Evolutionary conservation across 2,329 filamentous ascomycete species (phyloP).

Genomic region (Penicillium sp.): DNA sequence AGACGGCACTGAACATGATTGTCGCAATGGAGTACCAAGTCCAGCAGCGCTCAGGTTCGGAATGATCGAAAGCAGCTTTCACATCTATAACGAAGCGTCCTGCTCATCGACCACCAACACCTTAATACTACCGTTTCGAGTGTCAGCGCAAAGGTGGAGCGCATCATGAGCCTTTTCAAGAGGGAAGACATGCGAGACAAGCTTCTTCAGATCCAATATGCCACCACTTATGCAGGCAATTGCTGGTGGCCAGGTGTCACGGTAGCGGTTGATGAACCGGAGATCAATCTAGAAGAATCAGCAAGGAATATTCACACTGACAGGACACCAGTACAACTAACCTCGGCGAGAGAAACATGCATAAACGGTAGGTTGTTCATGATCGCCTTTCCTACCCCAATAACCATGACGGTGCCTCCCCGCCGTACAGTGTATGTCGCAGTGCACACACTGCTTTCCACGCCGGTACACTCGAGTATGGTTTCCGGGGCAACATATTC

Average conservation of each 20-base stretch:
- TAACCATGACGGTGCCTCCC: conserved; percentile 62
- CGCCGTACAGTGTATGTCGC: conserved; percentile 58
- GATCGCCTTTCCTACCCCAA: conserved; percentile 61
- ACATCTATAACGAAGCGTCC: conserved; percentile 22
- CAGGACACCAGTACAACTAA: conserved; percentile 12
- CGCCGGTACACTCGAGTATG: conserved; percentile 65
- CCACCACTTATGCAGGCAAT: conserved; percentile 61
- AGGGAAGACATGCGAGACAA: conserved; percentile 64
- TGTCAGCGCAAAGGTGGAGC: conserved; percentile 54
- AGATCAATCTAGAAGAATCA: conserved; percentile 57
- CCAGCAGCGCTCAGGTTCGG: not conserved
- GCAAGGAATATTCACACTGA: not conserved
- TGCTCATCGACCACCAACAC: conserved; percentile 59
- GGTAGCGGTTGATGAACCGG: conserved; percentile 69
- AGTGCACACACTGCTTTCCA: conserved; percentile 63
- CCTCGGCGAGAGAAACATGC: conserved; percentile 62
- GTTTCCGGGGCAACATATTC: conserved; percentile 60
- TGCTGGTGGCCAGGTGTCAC: conserved; percentile 67
- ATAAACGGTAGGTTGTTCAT: conserved; percentile 69
- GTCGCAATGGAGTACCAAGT: no score
- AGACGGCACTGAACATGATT: not conserved
- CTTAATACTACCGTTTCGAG: conserved; percentile 58
- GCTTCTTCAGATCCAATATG: conserved; percentile 60
- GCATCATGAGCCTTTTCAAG: conserved; percentile 63
- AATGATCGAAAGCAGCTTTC: not conserved